Conservation (phyloP, 345 rosid genomes). For the Cardamine chenopodiifolia region DNA sequence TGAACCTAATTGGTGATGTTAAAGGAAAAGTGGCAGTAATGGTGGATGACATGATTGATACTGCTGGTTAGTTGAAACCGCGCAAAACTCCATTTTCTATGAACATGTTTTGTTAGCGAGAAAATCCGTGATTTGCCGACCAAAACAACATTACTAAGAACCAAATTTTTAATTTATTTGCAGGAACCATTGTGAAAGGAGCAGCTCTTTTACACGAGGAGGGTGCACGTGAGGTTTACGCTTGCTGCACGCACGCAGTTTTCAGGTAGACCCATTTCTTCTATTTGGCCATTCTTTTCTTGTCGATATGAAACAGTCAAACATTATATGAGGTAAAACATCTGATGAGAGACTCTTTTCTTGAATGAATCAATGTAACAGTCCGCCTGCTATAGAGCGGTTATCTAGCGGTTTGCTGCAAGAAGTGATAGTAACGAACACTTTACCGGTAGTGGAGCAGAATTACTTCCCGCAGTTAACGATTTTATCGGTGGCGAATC, state of each 20-base stretch:
- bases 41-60: slow-evolving; percentile 99
- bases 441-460: slow-evolving; percentile 68
- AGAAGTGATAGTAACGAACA: slow-evolving; percentile 81
- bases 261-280: slow-evolving; percentile 61
- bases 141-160: neutral
- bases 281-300: neutral
- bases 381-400: slow-evolving; percentile 84
- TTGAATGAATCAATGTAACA: slow-evolving; percentile 35
- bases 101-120: too few species aligned
- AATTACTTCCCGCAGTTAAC: slow-evolving; percentile 82
- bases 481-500: slow-evolving; percentile 75
- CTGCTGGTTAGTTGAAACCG: slow-evolving; percentile 71
- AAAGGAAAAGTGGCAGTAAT: slow-evolving; percentile 96
- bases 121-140: too few species aligned
- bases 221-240: slow-evolving; percentile 97
- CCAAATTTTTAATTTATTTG: neutral
- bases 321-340: neutral
- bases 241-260: slow-evolving; percentile 96
- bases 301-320: neutral
- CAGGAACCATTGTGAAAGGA: slow-evolving; percentile 93
- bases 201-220: slow-evolving; percentile 95
- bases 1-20: slow-evolving; percentile 97
- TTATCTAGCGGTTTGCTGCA: slow-evolving; percentile 77
- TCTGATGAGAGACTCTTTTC: neutral
- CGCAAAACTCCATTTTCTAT: neutral